phyloP scores from a whole-genome alignment of 2,329 filamentous ascomycete genomes.

The Fusarium torulosum region DNA sequence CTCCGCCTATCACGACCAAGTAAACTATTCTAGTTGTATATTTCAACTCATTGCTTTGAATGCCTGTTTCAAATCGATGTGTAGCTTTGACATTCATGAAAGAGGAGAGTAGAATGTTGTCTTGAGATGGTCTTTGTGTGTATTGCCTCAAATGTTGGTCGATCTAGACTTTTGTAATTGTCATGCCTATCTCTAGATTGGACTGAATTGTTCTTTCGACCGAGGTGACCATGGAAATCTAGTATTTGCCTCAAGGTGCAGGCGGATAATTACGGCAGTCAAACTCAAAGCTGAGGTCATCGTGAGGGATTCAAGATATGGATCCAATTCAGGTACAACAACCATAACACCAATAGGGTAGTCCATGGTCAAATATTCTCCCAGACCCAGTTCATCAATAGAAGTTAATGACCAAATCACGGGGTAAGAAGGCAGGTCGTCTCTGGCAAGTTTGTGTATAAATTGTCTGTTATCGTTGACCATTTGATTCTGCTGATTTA shows the following conservation, averaged over 20 bases:
- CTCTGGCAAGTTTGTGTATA: too few species aligned
- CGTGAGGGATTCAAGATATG: too few species aligned
- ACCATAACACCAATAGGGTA: slow-evolving; percentile 36
- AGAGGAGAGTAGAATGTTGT: background rate
- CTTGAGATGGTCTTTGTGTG: background rate
- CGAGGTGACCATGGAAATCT: too few species aligned
- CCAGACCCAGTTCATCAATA: slow-evolving; percentile 2
- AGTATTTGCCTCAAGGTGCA: background rate
- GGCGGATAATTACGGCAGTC: background rate
- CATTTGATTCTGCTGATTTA: background rate
- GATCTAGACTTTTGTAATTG: background rate
- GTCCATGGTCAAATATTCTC: background rate
- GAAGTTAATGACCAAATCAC: slow-evolving; percentile 10
- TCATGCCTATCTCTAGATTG: too few species aligned
- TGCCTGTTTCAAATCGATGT: background rate
- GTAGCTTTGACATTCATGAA: background rate
- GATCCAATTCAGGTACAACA: background rate
- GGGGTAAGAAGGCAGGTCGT: slow-evolving; percentile 12
- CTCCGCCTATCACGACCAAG: background rate
- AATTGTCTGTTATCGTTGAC: background rate
- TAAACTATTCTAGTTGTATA: background rate
- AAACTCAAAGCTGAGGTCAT: slow-evolving; percentile 3
- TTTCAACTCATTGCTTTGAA: background rate
- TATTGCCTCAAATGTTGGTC: background rate
- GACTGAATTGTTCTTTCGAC: too few species aligned